Evolutionary conservation across 345 rosid species (phyloP), one percentile per base, ranked within the genome.

Genomic region (Mangifera indica): DNA sequence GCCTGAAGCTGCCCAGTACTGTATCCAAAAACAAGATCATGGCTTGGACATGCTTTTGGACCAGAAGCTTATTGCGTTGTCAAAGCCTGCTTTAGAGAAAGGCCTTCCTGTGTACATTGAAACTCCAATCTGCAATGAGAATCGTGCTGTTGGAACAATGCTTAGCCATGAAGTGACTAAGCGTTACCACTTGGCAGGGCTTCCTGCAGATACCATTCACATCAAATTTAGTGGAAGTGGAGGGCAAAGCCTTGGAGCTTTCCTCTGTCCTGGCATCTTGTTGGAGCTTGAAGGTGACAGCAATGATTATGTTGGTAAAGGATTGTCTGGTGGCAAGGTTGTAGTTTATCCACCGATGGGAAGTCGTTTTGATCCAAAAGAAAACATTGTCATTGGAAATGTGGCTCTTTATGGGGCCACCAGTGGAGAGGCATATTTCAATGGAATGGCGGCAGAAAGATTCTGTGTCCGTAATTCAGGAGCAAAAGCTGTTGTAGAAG

Each of bases 141-240:
- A 96, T 79, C 97, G 99, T 42, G 99, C 99, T 64, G 98, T 90
- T 64, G 99, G 99, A 60, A 96, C 99, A 64, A 96, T 96, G 99
- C 88, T 96, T 61, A 96, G 99, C 78, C 99, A 96, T 81, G 98
- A 96, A 83, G 99, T 96, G 42, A 96, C 97, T 11, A 96, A 91
- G 79, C 91, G 86, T 54, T 90, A 93, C 82, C 85, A 80, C 74
- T 73, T 86, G 85, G 88, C 82, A 11, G 99, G 99, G 73, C 95
- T 96, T 81, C 93, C 95, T 11, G 73, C 87, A 13, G 98, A 88
- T 78, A 89, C 96, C 34, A 87, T 96, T 72, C 97, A 96, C 78
- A 82, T 90, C 72, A 96, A 91, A 82, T 85, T 96, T 74, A 69
- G 67, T 2, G 98, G 99, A 80, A 96, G 99, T 79, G 97, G 97